Evolutionary conservation across 768 basidiomycete genomes (phyloP).

Genomic region (Tubosaeta sp.): DNA sequence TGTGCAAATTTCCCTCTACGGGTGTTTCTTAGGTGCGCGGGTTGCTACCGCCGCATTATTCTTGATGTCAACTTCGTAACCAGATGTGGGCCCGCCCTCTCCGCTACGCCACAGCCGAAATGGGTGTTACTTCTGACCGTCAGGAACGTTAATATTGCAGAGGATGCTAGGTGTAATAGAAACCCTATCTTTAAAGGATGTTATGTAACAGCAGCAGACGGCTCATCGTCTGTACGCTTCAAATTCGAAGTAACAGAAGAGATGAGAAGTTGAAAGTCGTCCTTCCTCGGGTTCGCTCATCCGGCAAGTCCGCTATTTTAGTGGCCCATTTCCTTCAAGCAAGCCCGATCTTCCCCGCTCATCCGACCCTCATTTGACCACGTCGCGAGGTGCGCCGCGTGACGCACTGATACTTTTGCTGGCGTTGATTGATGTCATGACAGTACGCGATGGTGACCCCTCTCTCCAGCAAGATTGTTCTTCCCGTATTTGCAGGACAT

Average conservation of each 20-base stretch:
- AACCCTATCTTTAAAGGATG: slow-evolving; percentile 19
- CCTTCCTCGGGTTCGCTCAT: slow-evolving; percentile 14
- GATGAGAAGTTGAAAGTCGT: slow-evolving; percentile 19
- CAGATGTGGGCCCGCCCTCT: neutral
- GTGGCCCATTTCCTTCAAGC: neutral
- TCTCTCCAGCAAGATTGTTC: slow-evolving; percentile 7
- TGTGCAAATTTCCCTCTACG: neutral
- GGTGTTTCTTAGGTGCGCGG: neutral
- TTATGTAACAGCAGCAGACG: slow-evolving; percentile 21
- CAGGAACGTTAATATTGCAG: slow-evolving; percentile 11
- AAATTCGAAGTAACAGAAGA: slow-evolving; percentile 17
- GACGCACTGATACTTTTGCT: neutral
- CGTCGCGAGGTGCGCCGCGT: slow-evolving; percentile 2
- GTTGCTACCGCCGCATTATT: neutral
- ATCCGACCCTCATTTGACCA: neutral
- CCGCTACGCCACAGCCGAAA: neutral
- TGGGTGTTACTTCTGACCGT: slow-evolving; percentile 5
- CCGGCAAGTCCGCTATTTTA: slow-evolving; percentile 12
- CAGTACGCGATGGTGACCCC: slow-evolving; percentile 9
- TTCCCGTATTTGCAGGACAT: slow-evolving; percentile 59
- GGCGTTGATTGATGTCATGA: neutral
- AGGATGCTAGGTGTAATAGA: slow-evolving; percentile 20
- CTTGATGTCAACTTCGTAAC: neutral
- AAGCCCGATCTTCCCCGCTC: neutral
- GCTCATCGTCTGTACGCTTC: slow-evolving; percentile 8